These are phyloP conservation scores for Cylindrotheca closterium DNA, from an alignment of 108 stramenopile genomes.

Conservation along the genomic window DNA sequence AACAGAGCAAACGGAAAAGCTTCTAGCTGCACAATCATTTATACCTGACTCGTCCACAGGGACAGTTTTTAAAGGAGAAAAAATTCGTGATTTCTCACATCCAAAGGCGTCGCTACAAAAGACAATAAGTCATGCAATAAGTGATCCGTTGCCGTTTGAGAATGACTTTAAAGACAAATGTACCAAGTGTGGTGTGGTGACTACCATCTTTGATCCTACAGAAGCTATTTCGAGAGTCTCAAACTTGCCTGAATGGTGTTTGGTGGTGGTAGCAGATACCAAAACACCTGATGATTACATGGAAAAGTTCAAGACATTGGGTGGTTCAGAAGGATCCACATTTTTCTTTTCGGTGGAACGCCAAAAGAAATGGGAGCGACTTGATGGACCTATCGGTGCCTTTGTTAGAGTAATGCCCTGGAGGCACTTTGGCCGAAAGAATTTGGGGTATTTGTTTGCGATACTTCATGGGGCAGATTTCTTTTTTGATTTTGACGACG, in stretches of 20 bases:
- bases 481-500: no score
- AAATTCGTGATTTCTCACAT: no score
- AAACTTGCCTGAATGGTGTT: slow-evolving; percentile 38
- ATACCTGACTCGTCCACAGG: no score
- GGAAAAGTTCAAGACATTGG: not conserved
- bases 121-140: no score
- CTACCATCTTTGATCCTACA: slow-evolving; percentile 52
- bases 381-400: slow-evolving; percentile 11
- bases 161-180: not conserved
- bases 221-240: slow-evolving; percentile 28
- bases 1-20: no score
- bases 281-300: slow-evolving; percentile 28
- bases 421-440: slow-evolving; percentile 60
- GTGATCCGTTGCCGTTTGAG: no score
- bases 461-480: slow-evolving; percentile 46
- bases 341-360: slow-evolving; percentile 16
- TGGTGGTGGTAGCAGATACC: no score
- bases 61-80: no score
- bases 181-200: slow-evolving; percentile 47
- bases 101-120: no score
- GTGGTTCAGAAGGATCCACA: slow-evolving; percentile 1
- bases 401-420: slow-evolving; percentile 37
- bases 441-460: slow-evolving; percentile 63
- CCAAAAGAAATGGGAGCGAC: slow-evolving; percentile 7
- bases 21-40: no score